Base-by-base conservation (phyloP, 169 alveolate genomes). In the Cryptosporidium sp. region DNA sequence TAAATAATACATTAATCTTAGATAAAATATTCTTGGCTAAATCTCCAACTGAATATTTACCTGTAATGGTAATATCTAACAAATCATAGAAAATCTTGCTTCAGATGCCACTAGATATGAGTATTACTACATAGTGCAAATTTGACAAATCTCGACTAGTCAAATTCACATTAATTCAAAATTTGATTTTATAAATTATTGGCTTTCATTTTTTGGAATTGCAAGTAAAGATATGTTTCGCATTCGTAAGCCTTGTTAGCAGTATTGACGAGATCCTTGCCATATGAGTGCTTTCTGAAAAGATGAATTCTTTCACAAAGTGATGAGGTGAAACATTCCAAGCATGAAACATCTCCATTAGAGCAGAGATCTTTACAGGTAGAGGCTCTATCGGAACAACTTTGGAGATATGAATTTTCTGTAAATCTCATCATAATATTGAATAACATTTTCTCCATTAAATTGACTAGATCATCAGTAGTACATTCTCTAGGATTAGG, bases 271-370 rank as follows among this genome's bases (percentile, higher is more conserved):
- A 71, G 37, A 12, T 56, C 31, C 45, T 71, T 45, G 23, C 85
- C 69, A 23, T 33, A 71, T 3, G n/a, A 29, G 67, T 71, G 61
- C 26, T 71, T 71, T 10, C 45, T 71, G 33, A 8, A 16, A 12
- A 71, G 44, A 60, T 71, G 85, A 0, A 16, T 0, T 44, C 69
- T 71, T 44, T 71, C 18, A 39, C 85, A 71, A 48, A 71, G 51
- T 3, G 67, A 51, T 4, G 65, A 12, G 18, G 69, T 51, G 51
- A 71, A 71, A 23, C 72, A 65, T 8, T 33, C 33, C 9, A 65
- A 37, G 10, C 72, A 65, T 14, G 51, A 65, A 29, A 6, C 48
- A 65, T 65, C 72, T 10, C 72, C 72, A 4, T n/a, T 65, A 2
- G 23, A 65, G 5, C 72, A 65, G 12, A 14, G 42, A 6, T 65